Percentiles rank a stretch among this genome's conserved stretches.
These are phyloP conservation scores for Paulownia fortunei DNA, from an alignment of 257 asterid genomes.

Conservation along the genomic window DNA sequence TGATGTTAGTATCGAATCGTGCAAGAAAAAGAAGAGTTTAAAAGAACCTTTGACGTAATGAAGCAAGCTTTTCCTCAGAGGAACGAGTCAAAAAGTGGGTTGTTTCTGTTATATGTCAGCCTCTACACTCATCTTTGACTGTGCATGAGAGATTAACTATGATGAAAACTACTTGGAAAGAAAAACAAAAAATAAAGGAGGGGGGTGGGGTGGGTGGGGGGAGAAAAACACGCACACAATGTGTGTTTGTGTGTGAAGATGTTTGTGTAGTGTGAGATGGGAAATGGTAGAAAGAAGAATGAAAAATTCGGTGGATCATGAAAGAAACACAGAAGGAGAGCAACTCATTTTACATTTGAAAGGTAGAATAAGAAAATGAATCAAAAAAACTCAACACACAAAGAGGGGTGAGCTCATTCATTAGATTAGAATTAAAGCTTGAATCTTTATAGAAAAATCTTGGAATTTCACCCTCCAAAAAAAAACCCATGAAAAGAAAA, in stretches of 20 bases:
- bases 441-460: constrained; percentile 33
- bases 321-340: neutral
- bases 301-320: constrained; percentile 21
- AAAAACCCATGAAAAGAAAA: constrained; percentile 4
- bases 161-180: neutral
- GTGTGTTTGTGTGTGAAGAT: constrained; percentile 26
- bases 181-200: neutral
- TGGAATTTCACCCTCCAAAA: neutral
- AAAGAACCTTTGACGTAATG: constrained; percentile 42
- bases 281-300: neutral
- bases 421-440: constrained; percentile 10
- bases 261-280: neutral
- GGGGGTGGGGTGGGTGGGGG: neutral
- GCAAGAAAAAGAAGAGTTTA: constrained; percentile 24
- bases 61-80: constrained; percentile 22
- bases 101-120: constrained; percentile 38
- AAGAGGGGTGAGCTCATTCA: constrained; percentile 10
- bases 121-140: constrained; percentile 43
- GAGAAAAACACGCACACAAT: constrained; percentile 19
- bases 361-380: neutral
- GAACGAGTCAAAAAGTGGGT: constrained; percentile 43
- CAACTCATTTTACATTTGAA: neutral
- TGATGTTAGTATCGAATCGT: constrained; percentile 18
- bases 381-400: neutral
- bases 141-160: constrained; percentile 25